Percentiles rank a stretch among this genome's conserved stretches.
Evolutionary conservation across 179 eudicot species (phyloP).

Genomic region (Carnegiea gigantea): DNA sequence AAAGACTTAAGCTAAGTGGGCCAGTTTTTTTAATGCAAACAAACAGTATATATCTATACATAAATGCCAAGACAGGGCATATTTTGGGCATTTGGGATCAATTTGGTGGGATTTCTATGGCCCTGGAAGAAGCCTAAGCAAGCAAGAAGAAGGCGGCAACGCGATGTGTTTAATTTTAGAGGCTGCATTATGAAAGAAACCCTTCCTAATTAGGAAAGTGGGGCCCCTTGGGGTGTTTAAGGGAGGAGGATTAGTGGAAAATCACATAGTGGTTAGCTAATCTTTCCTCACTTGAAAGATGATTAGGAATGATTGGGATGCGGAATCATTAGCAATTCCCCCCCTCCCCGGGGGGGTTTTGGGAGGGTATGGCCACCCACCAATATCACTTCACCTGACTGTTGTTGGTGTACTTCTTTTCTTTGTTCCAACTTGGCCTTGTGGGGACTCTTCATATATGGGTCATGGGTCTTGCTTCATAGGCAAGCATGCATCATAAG

Average conservation of each 20-base stretch:
- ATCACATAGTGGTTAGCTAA: constrained; percentile 26
- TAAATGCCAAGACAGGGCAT: constrained; percentile 6
- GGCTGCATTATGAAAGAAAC: background rate
- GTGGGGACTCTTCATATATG: constrained; percentile 9
- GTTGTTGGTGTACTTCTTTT: background rate
- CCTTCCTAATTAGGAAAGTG: constrained; percentile 15
- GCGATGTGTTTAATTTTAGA: background rate
- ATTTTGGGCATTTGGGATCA: constrained; percentile 12
- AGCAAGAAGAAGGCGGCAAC: constrained; percentile 6
- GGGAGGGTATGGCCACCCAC: constrained; percentile 26
- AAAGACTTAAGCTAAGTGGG: background rate
- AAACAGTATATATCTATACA: background rate
- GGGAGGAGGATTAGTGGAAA: constrained; percentile 13
- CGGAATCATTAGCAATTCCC: constrained; percentile 26
- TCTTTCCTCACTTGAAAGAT: constrained; percentile 27
- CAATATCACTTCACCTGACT: constrained; percentile 26
- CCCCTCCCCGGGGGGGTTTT: too few species aligned
- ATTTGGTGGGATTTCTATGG: constrained; percentile 21
- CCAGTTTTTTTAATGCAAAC: background rate
- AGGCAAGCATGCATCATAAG: background rate
- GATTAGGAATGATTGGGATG: constrained; percentile 34
- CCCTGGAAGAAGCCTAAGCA: background rate
- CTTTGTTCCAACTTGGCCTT: constrained; percentile 6
- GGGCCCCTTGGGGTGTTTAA: background rate
- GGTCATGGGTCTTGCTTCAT: background rate